Evolutionary conservation across 805 yeast genomes (phyloP).

Genomic region (Metschnikowia similis): DNA sequence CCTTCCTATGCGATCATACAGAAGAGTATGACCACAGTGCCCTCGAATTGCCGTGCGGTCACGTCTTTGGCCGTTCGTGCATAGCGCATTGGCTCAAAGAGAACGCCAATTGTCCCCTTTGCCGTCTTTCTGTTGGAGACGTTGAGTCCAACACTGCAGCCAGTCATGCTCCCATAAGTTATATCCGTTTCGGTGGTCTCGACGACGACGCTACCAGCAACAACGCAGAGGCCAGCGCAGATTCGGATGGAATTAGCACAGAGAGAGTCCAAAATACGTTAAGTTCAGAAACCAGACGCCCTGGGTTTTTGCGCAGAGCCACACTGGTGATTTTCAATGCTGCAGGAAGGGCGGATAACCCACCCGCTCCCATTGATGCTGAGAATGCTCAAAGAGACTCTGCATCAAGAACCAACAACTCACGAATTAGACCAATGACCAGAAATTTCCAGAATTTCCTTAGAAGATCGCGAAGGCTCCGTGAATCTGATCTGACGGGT

Average conservation of each 20-base stretch:
- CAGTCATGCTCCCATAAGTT: slow-evolving; percentile 9
- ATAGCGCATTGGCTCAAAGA: slow-evolving; percentile 75
- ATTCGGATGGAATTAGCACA: background rate
- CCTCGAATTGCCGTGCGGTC: slow-evolving; percentile 77
- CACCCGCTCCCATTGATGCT: slow-evolving; percentile 10
- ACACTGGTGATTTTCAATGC: slow-evolving; percentile 11
- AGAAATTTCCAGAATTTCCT: slow-evolving; percentile 13
- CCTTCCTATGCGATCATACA: slow-evolving; percentile 12
- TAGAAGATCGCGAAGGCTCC: slow-evolving; percentile 6
- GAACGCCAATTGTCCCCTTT: slow-evolving; percentile 79
- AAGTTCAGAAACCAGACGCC: background rate
- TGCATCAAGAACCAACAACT: slow-evolving; percentile 6
- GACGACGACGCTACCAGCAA: background rate
- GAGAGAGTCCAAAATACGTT: background rate
- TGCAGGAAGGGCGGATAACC: slow-evolving; percentile 8
- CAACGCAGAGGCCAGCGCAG: background rate
- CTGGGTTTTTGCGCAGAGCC: slow-evolving; percentile 12
- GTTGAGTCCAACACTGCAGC: slow-evolving; percentile 3
- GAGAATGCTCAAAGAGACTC: background rate
- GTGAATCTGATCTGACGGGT: slow-evolving; percentile 7
- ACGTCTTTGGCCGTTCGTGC: slow-evolving; percentile 83
- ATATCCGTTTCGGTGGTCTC: slow-evolving; percentile 13
- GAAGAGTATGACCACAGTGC: slow-evolving; percentile 51
- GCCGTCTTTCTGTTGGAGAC: slow-evolving; percentile 47
- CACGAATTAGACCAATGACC: slow-evolving; percentile 14